phyloP scores from a whole-genome alignment of 2,329 filamentous ascomycete species.

The Stenocarpella maydis region DNA sequence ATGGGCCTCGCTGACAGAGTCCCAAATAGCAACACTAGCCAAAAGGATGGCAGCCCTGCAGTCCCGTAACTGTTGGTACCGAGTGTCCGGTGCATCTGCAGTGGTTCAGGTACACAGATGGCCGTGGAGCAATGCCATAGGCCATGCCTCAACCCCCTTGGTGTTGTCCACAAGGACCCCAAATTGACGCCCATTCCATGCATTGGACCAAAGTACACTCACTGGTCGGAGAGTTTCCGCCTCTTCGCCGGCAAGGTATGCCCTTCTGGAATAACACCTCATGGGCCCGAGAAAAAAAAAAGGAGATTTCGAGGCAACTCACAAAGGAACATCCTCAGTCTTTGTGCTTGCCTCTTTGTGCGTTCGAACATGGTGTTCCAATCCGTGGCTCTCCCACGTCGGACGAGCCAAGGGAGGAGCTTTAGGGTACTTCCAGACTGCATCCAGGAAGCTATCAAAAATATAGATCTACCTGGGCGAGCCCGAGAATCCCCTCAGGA shows the following conservation, averaged over 20 bases:
- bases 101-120: slow-evolving; percentile 27
- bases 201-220: slow-evolving; percentile 27
- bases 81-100: slow-evolving; percentile 16
- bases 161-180: slow-evolving; percentile 10
- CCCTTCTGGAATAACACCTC: slow-evolving; percentile 11
- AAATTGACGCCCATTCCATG: slow-evolving; percentile 10
- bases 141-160: slow-evolving; percentile 31
- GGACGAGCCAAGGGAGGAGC: slow-evolving; percentile 23
- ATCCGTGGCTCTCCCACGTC: slow-evolving; percentile 10
- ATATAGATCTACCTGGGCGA: slow-evolving; percentile 13
- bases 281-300: not conserved
- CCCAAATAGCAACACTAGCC: not conserved
- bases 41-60: slow-evolving; percentile 9
- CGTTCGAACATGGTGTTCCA: slow-evolving; percentile 9
- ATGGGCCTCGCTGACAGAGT: not conserved
- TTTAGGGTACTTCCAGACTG: slow-evolving; percentile 12
- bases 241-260: slow-evolving; percentile 3
- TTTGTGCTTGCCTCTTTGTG: slow-evolving; percentile 33
- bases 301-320: not conserved
- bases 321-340: slow-evolving; percentile 27
- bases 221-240: slow-evolving; percentile 22
- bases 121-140: slow-evolving; percentile 24
- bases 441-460: slow-evolving; percentile 22
- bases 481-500: slow-evolving; percentile 18
- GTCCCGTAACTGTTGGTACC: not conserved